These are phyloP conservation scores for Picea sitchensis DNA, from an alignment of 75 land plant species.

Conservation along the genomic window DNA sequence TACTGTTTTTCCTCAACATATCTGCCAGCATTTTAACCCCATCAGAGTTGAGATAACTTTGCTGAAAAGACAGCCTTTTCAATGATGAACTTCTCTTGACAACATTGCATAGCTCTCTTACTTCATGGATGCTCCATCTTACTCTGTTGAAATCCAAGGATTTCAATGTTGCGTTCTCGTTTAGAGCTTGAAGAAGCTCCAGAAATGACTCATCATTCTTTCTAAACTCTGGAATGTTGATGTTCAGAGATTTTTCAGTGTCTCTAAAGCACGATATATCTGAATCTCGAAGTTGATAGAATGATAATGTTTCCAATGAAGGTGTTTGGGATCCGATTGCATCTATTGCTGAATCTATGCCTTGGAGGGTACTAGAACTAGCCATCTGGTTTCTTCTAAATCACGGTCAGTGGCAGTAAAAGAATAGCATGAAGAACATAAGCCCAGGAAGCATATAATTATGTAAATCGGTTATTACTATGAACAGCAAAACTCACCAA, in stretches of 20 bases:
- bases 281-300: constrained; percentile 7
- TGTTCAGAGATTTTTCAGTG: constrained; percentile 45
- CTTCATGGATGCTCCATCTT: constrained; percentile 33
- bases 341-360: constrained; percentile 7
- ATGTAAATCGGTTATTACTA: too few relatives aligned
- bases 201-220: constrained; percentile 18
- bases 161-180: constrained; percentile 3
- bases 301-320: constrained; percentile 7
- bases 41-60: constrained; percentile 34
- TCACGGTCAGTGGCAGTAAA: too few relatives aligned
- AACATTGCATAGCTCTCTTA: constrained; percentile 23
- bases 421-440: too few relatives aligned
- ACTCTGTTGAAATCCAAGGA: constrained; percentile 49
- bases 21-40: constrained; percentile 43
- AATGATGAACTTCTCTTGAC: constrained; percentile 31
- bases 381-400: background rate
- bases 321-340: background rate
- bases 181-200: constrained; percentile 20
- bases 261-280: constrained; percentile 24
- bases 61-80: constrained; percentile 35
- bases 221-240: constrained; percentile 28
- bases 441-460: too few relatives aligned
- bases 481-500: too few relatives aligned
- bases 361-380: background rate
- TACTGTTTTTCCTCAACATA: constrained; percentile 30